A percentile compares a stretch with the other conserved stretches of the same genome.
Conservation (phyloP, 352 stramenopile species). For the Phytophthora sp. region DNA sequence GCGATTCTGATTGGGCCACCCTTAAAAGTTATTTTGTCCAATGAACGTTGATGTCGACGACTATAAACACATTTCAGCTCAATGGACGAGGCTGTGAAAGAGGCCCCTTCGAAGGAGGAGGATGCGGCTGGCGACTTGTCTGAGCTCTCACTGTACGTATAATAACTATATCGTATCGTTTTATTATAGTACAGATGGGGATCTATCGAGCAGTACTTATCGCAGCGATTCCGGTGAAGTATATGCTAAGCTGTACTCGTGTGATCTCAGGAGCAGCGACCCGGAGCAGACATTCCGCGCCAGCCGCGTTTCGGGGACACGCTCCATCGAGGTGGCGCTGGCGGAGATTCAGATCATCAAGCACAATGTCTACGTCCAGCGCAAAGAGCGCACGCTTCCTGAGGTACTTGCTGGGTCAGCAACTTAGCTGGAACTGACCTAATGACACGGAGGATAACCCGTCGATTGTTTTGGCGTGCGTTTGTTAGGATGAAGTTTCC, state of each 20-base stretch:
- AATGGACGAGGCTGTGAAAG: conserved; percentile 30
- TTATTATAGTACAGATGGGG: neutral
- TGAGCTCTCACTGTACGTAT: conserved; percentile 34
- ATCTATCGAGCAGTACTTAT: conserved; percentile 10
- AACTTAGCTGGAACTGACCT: neutral
- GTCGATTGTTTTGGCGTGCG: neutral
- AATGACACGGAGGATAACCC: neutral
- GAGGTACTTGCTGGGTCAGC: conserved; percentile 38
- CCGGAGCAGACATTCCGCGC: conserved; percentile 51
- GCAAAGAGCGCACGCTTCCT: conserved; percentile 54
- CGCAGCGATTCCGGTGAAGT: neutral
- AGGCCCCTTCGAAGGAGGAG: conserved; percentile 22
- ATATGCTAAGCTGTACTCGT: conserved; percentile 14
- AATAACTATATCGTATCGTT: neutral
- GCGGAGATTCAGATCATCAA: conserved; percentile 75
- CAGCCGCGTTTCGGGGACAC: conserved; percentile 70
- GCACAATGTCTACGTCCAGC: conserved; percentile 79
- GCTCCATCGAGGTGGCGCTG: conserved; percentile 70
- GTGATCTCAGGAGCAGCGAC: conserved; percentile 36
- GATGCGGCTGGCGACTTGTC: conserved; percentile 21
- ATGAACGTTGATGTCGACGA: conserved; percentile 22
- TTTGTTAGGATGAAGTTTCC: conserved; percentile 70
- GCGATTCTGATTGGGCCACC: conserved; percentile 13
- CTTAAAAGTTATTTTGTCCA: conserved; percentile 21
- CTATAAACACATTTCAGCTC: conserved; percentile 8